phyloP scores from a whole-genome alignment of 176 grass and related monocot genomes.

The Aegilops sharonensis region DNA sequence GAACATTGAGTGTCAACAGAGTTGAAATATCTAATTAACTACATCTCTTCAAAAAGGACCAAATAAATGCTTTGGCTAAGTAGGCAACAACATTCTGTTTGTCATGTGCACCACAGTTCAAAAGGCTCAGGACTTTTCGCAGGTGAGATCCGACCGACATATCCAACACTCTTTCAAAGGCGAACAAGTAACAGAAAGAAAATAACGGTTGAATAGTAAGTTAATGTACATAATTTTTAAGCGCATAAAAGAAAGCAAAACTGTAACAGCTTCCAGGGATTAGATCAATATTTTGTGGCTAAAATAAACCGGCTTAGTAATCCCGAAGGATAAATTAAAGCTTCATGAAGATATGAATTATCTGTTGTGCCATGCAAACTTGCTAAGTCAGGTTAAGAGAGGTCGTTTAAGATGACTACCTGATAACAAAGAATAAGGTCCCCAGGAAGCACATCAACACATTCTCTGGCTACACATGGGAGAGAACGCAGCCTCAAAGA shows the following conservation, averaged over 20 bases:
- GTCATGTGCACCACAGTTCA: background rate
- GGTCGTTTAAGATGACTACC: slow-evolving; percentile 27
- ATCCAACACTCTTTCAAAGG: background rate
- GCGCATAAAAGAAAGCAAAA: background rate
- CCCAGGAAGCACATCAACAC: slow-evolving; percentile 71
- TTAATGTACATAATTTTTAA: background rate
- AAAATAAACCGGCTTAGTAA: no score
- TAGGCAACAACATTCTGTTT: background rate
- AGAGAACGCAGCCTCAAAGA: slow-evolving; percentile 77
- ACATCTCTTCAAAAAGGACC: background rate
- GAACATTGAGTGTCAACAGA: background rate
- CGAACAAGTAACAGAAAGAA: background rate
- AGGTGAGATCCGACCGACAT: background rate
- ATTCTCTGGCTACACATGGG: slow-evolving; percentile 71
- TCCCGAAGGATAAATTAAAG: no score
- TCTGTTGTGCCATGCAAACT: no score
- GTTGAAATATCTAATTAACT: background rate
- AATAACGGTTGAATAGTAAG: background rate
- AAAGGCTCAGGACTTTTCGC: background rate
- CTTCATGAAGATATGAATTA: no score
- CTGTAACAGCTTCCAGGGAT: no score
- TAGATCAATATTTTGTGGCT: no score
- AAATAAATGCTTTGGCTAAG: background rate
- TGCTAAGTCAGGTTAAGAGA: background rate
- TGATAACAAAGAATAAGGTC: slow-evolving; percentile 84